A percentile compares a stretch with the other conserved stretches of the same genome.
phyloP scores from a whole-genome alignment of 2,329 filamentous ascomycete species.

The Trichoderma aggressivum region DNA sequence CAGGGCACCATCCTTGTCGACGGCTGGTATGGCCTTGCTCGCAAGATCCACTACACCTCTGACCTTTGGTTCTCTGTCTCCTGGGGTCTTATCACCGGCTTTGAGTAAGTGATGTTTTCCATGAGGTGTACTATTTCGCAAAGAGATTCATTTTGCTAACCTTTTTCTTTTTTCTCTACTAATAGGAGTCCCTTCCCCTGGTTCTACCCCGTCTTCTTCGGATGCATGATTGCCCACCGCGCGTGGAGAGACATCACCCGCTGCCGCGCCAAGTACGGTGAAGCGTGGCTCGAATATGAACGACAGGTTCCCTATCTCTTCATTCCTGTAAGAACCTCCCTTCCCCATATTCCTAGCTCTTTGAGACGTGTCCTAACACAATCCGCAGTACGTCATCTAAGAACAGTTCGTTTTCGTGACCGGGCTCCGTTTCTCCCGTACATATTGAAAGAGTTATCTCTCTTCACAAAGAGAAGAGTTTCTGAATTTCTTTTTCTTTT shows the following conservation, averaged over 20 bases:
- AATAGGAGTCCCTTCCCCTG: conserved; percentile 72
- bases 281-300: conserved; percentile 78
- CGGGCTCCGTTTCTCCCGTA: conserved; percentile 17
- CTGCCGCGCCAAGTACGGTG: conserved; percentile 77
- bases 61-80: conserved; percentile 48
- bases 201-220: conserved; percentile 87
- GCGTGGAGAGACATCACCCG: conserved; percentile 72
- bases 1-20: conserved; percentile 75
- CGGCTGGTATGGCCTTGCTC: conserved; percentile 76
- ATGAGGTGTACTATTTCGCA: neutral
- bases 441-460: conserved; percentile 11
- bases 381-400: conserved; percentile 42
- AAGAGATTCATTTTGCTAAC: conserved; percentile 13
- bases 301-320: conserved; percentile 77
- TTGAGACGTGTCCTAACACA: conserved; percentile 20
- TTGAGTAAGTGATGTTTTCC: conserved; percentile 33
- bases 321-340: conserved; percentile 57
- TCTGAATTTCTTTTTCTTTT: neutral
- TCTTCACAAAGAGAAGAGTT: neutral
- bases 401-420: neutral
- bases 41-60: conserved; percentile 57
- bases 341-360: too few species aligned
- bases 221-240: conserved; percentile 76
- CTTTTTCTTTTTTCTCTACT: neutral
- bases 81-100: conserved; percentile 52